A percentile compares a stretch with the other conserved stretches of the same genome.
Evolutionary conservation across 2,329 filamentous ascomycete genomes (phyloP).

Genomic region (Pseudocercospora macadamiae): DNA sequence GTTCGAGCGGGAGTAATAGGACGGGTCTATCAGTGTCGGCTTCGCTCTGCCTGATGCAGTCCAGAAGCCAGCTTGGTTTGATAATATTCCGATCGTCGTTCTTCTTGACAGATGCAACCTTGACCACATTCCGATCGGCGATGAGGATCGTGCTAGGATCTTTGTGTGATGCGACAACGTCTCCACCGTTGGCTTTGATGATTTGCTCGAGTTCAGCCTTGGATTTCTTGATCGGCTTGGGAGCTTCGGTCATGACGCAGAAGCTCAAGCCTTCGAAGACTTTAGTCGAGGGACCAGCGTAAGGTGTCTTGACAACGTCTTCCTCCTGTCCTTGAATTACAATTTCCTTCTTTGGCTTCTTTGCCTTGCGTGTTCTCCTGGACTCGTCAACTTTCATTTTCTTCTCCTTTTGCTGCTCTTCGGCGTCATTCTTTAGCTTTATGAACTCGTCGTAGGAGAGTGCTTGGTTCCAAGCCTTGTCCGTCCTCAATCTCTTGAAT

Average conservation of each 20-base stretch:
- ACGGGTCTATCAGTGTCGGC: constrained; percentile 50
- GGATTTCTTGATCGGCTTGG: constrained; percentile 69
- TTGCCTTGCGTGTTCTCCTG: constrained; percentile 63
- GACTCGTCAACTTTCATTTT: constrained; percentile 71
- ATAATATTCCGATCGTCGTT: constrained; percentile 71
- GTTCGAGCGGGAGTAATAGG: constrained; percentile 67
- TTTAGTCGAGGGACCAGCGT: constrained; percentile 61
- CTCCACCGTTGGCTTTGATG: constrained; percentile 82
- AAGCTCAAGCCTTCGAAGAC: constrained; percentile 79
- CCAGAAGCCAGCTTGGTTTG: constrained; percentile 78
- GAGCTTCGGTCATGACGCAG: constrained; percentile 76
- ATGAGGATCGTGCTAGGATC: constrained; percentile 70
- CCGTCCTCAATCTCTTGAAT: constrained; percentile 78
- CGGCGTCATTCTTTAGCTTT: constrained; percentile 67
- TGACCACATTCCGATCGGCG: constrained; percentile 77
- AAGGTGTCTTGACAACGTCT: constrained; percentile 51
- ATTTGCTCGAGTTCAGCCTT: constrained; percentile 80
- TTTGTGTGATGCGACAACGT: constrained; percentile 72
- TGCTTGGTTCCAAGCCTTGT: constrained; percentile 81
- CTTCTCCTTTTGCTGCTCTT: constrained; percentile 72
- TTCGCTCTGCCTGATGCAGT: constrained; percentile 70
- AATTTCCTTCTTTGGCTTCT: constrained; percentile 66
- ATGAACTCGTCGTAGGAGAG: constrained; percentile 78
- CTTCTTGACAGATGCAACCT: constrained; percentile 81
- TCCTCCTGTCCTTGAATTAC: constrained; percentile 71